phyloP scores from a whole-genome alignment of 805 yeast genomes.

The Candida lessepsii region DNA sequence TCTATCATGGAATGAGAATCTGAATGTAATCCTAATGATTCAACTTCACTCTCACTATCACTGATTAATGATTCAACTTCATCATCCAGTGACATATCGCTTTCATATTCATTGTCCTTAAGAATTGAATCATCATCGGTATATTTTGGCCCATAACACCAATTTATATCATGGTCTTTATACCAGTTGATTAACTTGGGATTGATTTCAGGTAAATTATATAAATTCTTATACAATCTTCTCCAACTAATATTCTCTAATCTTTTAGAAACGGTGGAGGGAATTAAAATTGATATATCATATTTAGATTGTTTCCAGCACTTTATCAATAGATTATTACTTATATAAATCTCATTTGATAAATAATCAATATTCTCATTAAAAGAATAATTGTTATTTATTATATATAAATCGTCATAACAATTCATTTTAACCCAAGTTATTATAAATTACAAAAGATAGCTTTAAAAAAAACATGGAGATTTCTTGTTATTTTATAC shows the following conservation, averaged over 20 bases:
- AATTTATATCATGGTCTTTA: constrained; percentile 53
- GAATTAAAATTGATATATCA: constrained; percentile 16
- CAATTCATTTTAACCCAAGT: constrained; percentile 12
- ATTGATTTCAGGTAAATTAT: constrained; percentile 27
- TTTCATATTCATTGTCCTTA: neutral
- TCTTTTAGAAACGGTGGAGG: constrained; percentile 20
- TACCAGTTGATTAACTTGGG: constrained; percentile 54
- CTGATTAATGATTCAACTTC: constrained; percentile 2
- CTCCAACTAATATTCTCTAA: constrained; percentile 42
- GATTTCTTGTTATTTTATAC: constrained; percentile 6
- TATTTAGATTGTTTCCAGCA: constrained; percentile 17
- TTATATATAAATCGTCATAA: constrained; percentile 17
- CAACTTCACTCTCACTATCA: constrained; percentile 8
- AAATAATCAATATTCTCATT: constrained; percentile 21
- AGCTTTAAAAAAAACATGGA: constrained; percentile 1
- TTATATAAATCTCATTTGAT: constrained; percentile 14
- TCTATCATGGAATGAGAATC: constrained; percentile 10
- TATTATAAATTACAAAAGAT: neutral
- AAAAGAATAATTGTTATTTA: constrained; percentile 15
- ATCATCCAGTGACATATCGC: neutral
- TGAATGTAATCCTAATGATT: constrained; percentile 5
- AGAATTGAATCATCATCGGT: constrained; percentile 5
- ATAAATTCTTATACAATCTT: constrained; percentile 32
- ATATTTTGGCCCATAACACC: constrained; percentile 51
- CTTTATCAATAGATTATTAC: constrained; percentile 14